Conservation (phyloP, 2,329 filamentous ascomycete genomes). For the Monosporascus ibericus region DNA sequence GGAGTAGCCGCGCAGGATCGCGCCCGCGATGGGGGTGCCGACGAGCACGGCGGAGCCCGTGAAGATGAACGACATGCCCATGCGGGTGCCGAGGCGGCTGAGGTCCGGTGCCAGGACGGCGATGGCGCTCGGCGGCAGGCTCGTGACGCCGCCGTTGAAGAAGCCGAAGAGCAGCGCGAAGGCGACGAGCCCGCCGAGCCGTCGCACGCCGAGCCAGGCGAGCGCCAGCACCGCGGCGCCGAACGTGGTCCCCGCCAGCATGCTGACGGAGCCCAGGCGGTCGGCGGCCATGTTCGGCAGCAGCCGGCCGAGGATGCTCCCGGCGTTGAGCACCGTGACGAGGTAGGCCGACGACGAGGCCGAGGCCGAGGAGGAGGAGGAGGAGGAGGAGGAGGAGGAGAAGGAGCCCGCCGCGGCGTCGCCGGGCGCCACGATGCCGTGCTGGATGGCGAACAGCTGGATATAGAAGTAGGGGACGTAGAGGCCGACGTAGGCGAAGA, state of each 20-base stretch:
- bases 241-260: constrained; percentile 22
- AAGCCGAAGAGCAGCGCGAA: constrained; percentile 30
- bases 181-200: constrained; percentile 19
- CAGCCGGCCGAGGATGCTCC: constrained; percentile 30
- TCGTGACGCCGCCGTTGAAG: constrained; percentile 28
- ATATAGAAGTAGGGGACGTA: constrained; percentile 33
- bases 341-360: constrained; percentile 21
- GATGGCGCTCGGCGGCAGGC: constrained; percentile 25
- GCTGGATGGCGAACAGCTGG: constrained; percentile 12
- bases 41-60: constrained; percentile 45
- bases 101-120: constrained; percentile 14
- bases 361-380: too few relatives aligned
- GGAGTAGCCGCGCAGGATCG: constrained; percentile 27
- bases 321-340: constrained; percentile 30
- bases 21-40: constrained; percentile 45
- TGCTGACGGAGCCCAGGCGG: constrained; percentile 23
- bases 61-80: constrained; percentile 34
- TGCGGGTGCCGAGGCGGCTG: constrained; percentile 29
- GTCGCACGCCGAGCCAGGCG: constrained; percentile 23
- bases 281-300: constrained; percentile 30
- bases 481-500: constrained; percentile 28
- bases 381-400: too few relatives aligned
- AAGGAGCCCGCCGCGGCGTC: not conserved
- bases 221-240: constrained; percentile 23
- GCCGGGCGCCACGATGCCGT: constrained; percentile 3